Conservation (phyloP, 2,329 filamentous ascomycete species). For the Monosporascus sp. region DNA sequence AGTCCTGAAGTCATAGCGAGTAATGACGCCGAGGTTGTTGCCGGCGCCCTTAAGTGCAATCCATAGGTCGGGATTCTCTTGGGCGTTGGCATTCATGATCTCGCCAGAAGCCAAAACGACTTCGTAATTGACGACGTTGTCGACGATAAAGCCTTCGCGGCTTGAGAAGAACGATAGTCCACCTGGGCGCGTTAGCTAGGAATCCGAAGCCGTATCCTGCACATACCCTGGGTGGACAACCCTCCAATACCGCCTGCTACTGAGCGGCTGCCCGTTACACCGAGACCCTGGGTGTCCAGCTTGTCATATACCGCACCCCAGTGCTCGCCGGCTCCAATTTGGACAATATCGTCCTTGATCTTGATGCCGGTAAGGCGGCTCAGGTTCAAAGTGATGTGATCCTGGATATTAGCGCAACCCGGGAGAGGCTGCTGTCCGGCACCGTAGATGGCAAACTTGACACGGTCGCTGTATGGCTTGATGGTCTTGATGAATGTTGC, state of each 20-base stretch:
- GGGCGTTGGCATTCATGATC: constrained; percentile 32
- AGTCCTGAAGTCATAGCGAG: constrained; percentile 10
- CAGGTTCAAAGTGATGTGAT: constrained; percentile 7
- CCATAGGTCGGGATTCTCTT: constrained; percentile 33
- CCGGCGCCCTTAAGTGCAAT: constrained; percentile 36
- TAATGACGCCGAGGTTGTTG: constrained; percentile 35
- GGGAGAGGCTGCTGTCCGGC: constrained; percentile 7
- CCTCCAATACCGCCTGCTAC: constrained; percentile 31
- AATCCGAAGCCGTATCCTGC: not conserved
- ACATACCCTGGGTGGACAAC: constrained; percentile 5
- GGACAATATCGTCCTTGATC: constrained; percentile 3
- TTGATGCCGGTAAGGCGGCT: constrained; percentile 3
- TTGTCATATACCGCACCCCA: constrained; percentile 33
- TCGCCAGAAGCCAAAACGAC: constrained; percentile 35
- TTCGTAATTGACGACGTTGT: constrained; percentile 28
- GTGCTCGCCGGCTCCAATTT: constrained; percentile 7
- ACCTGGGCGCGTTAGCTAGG: not conserved
- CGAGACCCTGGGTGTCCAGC: constrained; percentile 25
- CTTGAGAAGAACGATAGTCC: not conserved
- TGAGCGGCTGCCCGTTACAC: constrained; percentile 30
- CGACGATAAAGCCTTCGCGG: not conserved
- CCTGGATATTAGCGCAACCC: constrained; percentile 6
- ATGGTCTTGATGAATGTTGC: not conserved
- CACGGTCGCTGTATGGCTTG: not conserved
- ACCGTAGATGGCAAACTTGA: constrained; percentile 8